Conservation (phyloP, 2,329 filamentous ascomycete genomes). For the Hypoxylon sp. region DNA sequence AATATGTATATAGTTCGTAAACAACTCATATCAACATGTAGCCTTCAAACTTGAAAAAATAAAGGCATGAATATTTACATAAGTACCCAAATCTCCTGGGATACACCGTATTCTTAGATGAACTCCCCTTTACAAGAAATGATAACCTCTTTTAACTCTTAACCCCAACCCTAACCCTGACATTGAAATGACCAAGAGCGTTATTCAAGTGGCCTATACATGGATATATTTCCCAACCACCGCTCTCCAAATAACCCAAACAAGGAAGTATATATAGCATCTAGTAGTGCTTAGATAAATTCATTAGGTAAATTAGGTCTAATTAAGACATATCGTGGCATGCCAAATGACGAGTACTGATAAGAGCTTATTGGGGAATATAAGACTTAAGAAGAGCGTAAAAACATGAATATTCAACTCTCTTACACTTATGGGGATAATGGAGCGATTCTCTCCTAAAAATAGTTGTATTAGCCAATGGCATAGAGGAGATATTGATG, state of each 20-base stretch:
- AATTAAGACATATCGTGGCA: not conserved
- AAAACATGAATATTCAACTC: not conserved
- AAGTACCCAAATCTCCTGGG: not conserved
- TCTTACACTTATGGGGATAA: not conserved
- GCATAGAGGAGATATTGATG: not conserved
- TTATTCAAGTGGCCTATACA: not conserved
- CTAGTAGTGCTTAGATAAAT: not conserved
- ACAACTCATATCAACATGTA: not conserved
- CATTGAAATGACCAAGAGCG: not conserved
- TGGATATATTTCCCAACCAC: not conserved
- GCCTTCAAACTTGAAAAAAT: not conserved
- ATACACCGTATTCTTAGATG: not conserved
- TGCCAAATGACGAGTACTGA: not conserved
- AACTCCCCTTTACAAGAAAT: not conserved
- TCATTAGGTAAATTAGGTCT: not conserved
- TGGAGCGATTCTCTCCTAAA: not conserved
- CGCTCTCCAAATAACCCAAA: not conserved
- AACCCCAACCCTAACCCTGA: conserved; percentile 1
- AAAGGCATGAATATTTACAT: not conserved
- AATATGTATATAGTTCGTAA: not conserved
- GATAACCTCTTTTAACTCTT: not conserved
- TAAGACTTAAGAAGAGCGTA: not conserved
- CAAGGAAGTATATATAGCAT: not conserved
- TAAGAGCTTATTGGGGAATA: not conserved
- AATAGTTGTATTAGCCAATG: not conserved